These are phyloP conservation scores for Primulina huaijiensis DNA, from an alignment of 257 asterid genomes.

Conservation along the genomic window DNA sequence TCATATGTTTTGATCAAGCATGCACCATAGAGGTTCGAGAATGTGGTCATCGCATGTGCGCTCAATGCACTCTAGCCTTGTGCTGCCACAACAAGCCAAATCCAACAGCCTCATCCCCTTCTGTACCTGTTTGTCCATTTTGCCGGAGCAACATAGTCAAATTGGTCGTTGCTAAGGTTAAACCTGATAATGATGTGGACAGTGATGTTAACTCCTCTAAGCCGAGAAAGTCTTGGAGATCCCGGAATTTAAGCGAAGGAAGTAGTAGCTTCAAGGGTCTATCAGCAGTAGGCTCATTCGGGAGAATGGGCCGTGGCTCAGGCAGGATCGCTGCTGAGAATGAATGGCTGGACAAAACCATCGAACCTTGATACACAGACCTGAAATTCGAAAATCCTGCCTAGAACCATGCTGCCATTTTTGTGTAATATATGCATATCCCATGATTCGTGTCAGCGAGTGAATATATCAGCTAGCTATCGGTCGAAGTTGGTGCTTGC, in stretches of 20 bases:
- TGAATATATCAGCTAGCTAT: neutral
- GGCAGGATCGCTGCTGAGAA: conserved; percentile 59
- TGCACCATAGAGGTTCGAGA: conserved; percentile 90
- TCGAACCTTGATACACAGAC: conserved; percentile 39
- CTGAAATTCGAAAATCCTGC: neutral
- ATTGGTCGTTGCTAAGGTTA: conserved; percentile 58
- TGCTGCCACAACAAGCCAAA: conserved; percentile 94
- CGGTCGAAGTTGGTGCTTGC: neutral
- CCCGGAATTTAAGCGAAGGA: conserved; percentile 74
- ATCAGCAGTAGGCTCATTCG: conserved; percentile 38
- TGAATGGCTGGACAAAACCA: conserved; percentile 67
- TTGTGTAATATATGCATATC: conserved; percentile 17
- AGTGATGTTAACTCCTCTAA: neutral
- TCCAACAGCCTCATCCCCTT: conserved; percentile 47
- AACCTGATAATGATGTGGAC: conserved; percentile 32
- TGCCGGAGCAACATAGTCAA: conserved; percentile 81
- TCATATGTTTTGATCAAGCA: conserved; percentile 87
- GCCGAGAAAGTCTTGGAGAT: conserved; percentile 60
- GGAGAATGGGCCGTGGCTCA: conserved; percentile 77
- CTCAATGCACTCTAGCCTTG: conserved; percentile 77
- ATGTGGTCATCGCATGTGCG: conserved; percentile 95
- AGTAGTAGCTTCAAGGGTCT: conserved; percentile 90
- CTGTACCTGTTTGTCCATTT: conserved; percentile 80
- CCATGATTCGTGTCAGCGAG: conserved; percentile 21
- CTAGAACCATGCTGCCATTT: neutral